Base-by-base conservation (phyloP, 257 asterid genomes). In the Euphrasia confusa region DNA sequence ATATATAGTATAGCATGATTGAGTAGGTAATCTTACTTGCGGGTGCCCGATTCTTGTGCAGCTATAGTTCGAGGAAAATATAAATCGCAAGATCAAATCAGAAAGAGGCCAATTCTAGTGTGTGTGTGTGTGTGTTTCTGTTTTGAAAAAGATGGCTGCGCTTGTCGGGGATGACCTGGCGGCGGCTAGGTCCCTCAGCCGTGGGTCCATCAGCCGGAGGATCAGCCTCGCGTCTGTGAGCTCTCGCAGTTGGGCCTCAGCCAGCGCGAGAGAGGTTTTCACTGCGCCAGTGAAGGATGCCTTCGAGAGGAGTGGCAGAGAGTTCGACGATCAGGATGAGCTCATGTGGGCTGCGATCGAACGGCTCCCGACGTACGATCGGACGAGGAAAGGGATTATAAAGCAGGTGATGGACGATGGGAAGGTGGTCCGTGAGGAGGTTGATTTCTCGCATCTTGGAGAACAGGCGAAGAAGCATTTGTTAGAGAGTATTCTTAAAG, bases 321-420 rank as follows among this genome's bases (percentile, higher is more conserved):
- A 84, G 5, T 75, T 74, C 47, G 84, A 92, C 48, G 99, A 92
- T 54, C 91, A 92, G 69, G 86, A 84, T 28, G 97, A 88, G 82
- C 87, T 92, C 3, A 80, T 74, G 78, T 92, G 99, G 99, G 97
- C 97, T 2, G 97, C 99, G 49, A 89, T 92, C 11, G 99, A 92
- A 73, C 80, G 94, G 72, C 95, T 89, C 57, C 99, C 96, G 0
- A 92, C 99, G 0, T 82, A 78, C 52, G 99, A 92, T 58, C 81
- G 97, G 2, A 70, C 86, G 63, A 78, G 95, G 75, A 89, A 81
- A 74, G 97, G 97, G 64, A 78, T 92, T 39, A 63, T 89, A 61
- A 85, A 67, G 74, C 79, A 79, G 56, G 93, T 85, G 2, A 52
- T 76, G 80, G 97, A 86, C 6, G 87, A 83, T 55, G 99, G 99